phyloP scores from a whole-genome alignment of 2,329 filamentous ascomycete species.

The Verticillium albo-atrum region DNA sequence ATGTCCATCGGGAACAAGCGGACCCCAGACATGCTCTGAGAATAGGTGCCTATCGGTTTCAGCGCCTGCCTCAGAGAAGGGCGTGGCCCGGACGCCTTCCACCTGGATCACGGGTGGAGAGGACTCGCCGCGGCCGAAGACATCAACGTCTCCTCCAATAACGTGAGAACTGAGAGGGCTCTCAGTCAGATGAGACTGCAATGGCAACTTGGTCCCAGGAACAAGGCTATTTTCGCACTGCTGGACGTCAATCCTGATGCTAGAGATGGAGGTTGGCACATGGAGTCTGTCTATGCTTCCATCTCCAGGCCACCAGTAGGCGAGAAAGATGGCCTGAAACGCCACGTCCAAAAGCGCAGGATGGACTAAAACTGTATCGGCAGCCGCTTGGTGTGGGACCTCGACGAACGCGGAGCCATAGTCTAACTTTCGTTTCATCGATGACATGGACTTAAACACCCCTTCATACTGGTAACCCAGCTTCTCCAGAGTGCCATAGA shows the following conservation, averaged over 20 bases:
- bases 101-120: background rate
- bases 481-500: too few species aligned
- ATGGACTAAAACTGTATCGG: background rate
- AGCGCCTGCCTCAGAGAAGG: background rate
- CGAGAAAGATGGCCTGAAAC: slow-evolving; percentile 2
- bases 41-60: background rate
- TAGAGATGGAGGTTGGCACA: background rate
- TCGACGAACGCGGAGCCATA: background rate
- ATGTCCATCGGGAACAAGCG: too few species aligned
- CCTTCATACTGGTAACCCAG: too few species aligned
- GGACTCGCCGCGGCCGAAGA: background rate
- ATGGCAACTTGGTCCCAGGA: too few species aligned
- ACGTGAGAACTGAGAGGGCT: too few species aligned
- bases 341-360: slow-evolving; percentile 2
- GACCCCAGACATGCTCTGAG: too few species aligned
- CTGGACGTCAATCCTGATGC: slow-evolving; percentile 1
- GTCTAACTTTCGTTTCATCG: slow-evolving; percentile 1
- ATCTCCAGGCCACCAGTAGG: background rate
- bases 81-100: too few species aligned
- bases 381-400: background rate
- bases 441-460: background rate
- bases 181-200: too few species aligned
- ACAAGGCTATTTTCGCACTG: slow-evolving; percentile 21
- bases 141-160: background rate
- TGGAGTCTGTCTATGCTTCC: background rate